phyloP scores from a whole-genome alignment of 2,329 filamentous ascomycete genomes.

The Chrysoporthe cubensis region DNA sequence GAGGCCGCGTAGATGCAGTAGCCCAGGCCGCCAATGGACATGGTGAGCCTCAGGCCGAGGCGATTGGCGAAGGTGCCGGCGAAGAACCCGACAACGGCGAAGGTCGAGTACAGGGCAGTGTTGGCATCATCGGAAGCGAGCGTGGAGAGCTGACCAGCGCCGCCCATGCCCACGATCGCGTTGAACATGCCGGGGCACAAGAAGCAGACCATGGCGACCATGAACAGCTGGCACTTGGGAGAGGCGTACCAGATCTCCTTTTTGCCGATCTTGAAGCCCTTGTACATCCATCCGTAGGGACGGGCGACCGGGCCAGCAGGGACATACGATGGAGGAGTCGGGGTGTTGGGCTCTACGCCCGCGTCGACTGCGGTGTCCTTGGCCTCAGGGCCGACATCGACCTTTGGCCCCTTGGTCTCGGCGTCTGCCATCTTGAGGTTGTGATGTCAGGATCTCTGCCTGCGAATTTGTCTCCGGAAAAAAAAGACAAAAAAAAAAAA shows the following conservation, averaged over 20 bases:
- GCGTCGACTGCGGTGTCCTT: conserved; percentile 1
- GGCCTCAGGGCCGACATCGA: conserved; percentile 12
- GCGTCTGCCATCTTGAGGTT: conserved; percentile 21
- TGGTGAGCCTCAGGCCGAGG: conserved; percentile 69
- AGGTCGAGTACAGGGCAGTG: conserved; percentile 53
- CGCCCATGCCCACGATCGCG: conserved; percentile 63
- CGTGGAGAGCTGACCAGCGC: conserved; percentile 58
- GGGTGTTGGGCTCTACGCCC: background rate
- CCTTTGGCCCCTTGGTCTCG: background rate
- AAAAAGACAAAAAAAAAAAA: too few species aligned
- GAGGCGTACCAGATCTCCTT: conserved; percentile 71
- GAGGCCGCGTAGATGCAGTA: conserved; percentile 76
- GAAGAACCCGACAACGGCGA: conserved; percentile 67
- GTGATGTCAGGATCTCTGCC: background rate
- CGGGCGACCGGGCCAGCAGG: conserved; percentile 33
- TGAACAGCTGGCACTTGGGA: conserved; percentile 70
- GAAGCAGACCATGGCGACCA: conserved; percentile 74
- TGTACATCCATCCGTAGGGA: conserved; percentile 70
- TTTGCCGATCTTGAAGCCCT: conserved; percentile 55
- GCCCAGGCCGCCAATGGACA: conserved; percentile 74
- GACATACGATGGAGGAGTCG: background rate
- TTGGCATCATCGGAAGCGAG: conserved; percentile 62
- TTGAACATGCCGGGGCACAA: conserved; percentile 72
- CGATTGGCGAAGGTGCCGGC: conserved; percentile 80
- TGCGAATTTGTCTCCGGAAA: background rate